Evolutionary conservation across 2,329 filamentous ascomycete species (phyloP), one percentile per base, ranked within the genome.

Genomic region (Truncatella angustata): DNA sequence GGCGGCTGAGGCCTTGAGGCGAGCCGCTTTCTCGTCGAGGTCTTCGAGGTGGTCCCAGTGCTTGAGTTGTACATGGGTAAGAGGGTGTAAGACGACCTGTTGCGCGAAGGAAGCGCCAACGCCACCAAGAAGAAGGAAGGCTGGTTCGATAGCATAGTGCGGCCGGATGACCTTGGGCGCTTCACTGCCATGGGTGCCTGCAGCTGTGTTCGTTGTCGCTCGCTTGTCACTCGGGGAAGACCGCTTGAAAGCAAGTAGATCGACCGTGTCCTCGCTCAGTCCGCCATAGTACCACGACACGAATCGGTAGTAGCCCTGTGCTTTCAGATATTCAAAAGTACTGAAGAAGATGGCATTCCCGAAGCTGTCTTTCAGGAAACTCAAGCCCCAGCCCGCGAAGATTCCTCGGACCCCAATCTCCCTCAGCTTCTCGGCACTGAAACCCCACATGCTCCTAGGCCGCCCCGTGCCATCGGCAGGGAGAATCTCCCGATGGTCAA

Each of bases 241-340:
- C 1, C 77, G 70, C 61, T 76, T 77, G 52, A 66, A 68, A 7
- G 77, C 77, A 0, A 82, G 68, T 1, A 76, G 59, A 51, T 81
- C 72, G 48, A 84, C 70, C 11, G 74, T 74, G 30, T 82, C 75
- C 36, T 76, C 73, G 24, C 74, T 77, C 21, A 84, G 66, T 1
- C 77, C 78, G 24, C 84, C 82, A 58, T 91, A 91, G 64, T 85
- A 89, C 73, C 81, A 84, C 12, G 79, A 81, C 28, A 91, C 81
- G 62, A 88, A 91, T 40, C 73, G 73, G 67, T 90, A 90, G 69
- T 89, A 88, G 11, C 78, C 77, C 64, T 91, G 88, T 10, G 84
- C 85, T 66, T 91, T 91, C 62, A 91, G 73, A 44, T 84, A 88
- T 69, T 92, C 88, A 57, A 92, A 91, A 0, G 81, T 82, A 60